A percentile compares a stretch with the other conserved stretches of the same genome.
phyloP scores from a whole-genome alignment of 2,329 filamentous ascomycete species.

The Aspergillus arachidicola region DNA sequence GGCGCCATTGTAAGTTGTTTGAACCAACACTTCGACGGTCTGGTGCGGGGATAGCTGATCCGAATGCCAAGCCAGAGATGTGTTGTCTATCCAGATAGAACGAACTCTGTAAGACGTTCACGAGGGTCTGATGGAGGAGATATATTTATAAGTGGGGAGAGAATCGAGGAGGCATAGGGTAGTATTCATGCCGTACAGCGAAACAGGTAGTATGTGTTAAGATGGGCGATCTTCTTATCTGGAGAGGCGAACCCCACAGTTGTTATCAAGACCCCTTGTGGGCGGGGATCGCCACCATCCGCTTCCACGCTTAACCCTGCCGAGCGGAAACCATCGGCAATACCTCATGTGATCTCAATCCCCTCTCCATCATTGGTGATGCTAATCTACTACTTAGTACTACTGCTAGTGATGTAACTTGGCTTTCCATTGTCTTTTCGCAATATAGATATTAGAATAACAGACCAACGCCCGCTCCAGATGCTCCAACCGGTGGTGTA shows the following conservation, averaged over 20 bases:
- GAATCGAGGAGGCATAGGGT: not conserved
- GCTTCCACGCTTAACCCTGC: constrained; percentile 14
- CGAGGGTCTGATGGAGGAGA: not conserved
- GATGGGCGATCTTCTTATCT: not conserved
- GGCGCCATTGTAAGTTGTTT: constrained; percentile 55
- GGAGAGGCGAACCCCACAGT: not conserved
- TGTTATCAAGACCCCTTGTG: not conserved
- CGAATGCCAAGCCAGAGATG: not conserved
- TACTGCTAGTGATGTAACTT: not conserved
- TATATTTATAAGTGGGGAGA: not conserved
- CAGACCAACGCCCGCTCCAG: not conserved
- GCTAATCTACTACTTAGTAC: not conserved
- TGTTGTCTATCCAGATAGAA: not conserved
- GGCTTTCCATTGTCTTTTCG: not conserved
- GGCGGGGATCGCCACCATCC: constrained; percentile 44
- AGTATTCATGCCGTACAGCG: not conserved
- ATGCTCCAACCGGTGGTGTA: not conserved
- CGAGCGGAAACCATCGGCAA: constrained; percentile 7
- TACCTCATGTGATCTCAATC: constrained; percentile 4
- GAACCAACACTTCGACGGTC: constrained; percentile 7
- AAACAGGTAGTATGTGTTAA: not conserved
- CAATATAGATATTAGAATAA: not conserved
- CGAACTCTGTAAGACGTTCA: not conserved
- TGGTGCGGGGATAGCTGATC: not conserved
- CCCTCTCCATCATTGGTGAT: constrained; percentile 1